A percentile compares a stretch with the other conserved stretches of the same genome.
Evolutionary conservation across 331 rosid genomes (phyloP).

Genomic region (Pyrus hybrid): DNA sequence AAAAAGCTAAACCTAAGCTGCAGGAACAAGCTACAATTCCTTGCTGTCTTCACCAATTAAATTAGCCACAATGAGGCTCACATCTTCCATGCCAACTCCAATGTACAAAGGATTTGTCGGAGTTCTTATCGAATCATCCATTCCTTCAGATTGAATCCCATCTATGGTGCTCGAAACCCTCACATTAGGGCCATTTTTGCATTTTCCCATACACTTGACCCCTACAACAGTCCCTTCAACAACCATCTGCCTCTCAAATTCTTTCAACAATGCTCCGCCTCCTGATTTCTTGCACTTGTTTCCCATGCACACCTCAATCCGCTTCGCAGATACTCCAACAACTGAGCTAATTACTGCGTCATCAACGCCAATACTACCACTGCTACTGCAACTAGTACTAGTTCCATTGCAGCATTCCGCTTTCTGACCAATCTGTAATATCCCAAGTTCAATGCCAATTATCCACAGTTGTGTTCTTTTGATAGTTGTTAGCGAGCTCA

Average conservation of each 20-base stretch:
- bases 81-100: slow-evolving; percentile 82
- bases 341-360: neutral
- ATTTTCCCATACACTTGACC: slow-evolving; percentile 93
- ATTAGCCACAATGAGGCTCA: slow-evolving; percentile 49
- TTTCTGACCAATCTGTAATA: neutral
- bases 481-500: neutral
- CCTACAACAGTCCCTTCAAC: slow-evolving; percentile 54
- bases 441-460: neutral
- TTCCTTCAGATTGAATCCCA: slow-evolving; percentile 14
- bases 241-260: slow-evolving; percentile 52
- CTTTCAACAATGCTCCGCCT: slow-evolving; percentile 47
- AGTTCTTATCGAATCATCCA: slow-evolving; percentile 35
- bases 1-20: neutral
- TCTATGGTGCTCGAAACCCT: slow-evolving; percentile 33
- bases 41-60: slow-evolving; percentile 24
- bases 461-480: neutral
- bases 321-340: slow-evolving; percentile 17
- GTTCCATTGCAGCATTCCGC: slow-evolving; percentile 16
- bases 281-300: slow-evolving; percentile 72
- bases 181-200: slow-evolving; percentile 80
- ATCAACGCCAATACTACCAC: neutral
- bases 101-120: slow-evolving; percentile 47
- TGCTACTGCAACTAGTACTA: slow-evolving; percentile 10
- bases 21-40: neutral
- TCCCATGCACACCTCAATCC: slow-evolving; percentile 93